Base-by-base conservation (phyloP, 768 basidiomycete genomes). In the Mycena vulgaris region DNA sequence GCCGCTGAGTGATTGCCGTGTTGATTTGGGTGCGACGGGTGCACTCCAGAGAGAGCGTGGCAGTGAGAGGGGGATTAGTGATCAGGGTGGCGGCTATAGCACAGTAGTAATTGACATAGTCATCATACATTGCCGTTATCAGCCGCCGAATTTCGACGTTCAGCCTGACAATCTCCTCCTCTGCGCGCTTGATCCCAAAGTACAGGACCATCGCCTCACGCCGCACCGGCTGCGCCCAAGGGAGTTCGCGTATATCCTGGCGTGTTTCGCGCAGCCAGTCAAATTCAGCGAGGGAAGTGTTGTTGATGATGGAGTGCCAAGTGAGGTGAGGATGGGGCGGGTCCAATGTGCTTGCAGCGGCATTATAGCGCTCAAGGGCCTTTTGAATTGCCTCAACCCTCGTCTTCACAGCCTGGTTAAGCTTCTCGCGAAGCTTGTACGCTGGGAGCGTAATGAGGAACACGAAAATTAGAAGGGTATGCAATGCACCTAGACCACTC, bases 141-240 rank as follows among this genome's bases (percentile, higher is more conserved):
- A 83, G 51, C 0, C 80, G 75, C 1, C 61, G 63, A 1, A 83
- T 75, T 63, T 83, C 83, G 16, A 83, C 63, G 48, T 83, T 79
- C 33, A 78, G 66, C 0, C 77, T 61, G 0, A 39, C 25, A 13
- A 81, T 74, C 68, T 84, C 83, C 52, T 83, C 80, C 4, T 68
- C 33, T 0, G 82, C 79, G 19, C 72, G 75, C 30, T 73, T 49
- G 21, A 83, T 63, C 30, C 76, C 76, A 59, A 79, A 76, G 57
- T 80, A 68, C 3, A 70, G 67, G n/a, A 78, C 77, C 63, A 76
- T 78, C 0, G 76, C 73, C 33, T 74, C 63, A 5, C 80, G 72
- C 17, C 73, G 67, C 0, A 57, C 31, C 2, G 75, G 74, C 8
- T 77, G 30, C 0, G 79, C 78, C 83, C 83, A 83, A 2, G 66